phyloP scores from a whole-genome alignment of 2,329 filamentous ascomycete genomes.

The Fusarium dlaminii region DNA sequence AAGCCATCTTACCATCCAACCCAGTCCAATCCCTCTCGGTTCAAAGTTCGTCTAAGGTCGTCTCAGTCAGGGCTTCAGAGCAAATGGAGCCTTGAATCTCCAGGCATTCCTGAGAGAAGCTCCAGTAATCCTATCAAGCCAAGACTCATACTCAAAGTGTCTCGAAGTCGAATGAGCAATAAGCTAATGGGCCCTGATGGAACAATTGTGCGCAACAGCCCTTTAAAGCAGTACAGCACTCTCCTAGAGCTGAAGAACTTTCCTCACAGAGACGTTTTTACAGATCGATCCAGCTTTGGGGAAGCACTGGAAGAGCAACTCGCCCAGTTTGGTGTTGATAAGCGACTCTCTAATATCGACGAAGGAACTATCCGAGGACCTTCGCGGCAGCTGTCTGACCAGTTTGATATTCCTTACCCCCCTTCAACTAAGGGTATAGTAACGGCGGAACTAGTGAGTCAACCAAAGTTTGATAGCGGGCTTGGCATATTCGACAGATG shows the following conservation, averaged over 20 bases:
- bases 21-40: conserved; percentile 32
- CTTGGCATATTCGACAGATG: not conserved
- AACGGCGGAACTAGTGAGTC: conserved; percentile 1
- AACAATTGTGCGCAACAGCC: conserved; percentile 31
- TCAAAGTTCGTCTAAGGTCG: conserved; percentile 44
- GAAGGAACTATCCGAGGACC: conserved; percentile 12
- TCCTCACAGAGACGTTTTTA: conserved; percentile 15
- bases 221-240: conserved; percentile 48
- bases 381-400: conserved; percentile 44
- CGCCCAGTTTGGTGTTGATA: not conserved
- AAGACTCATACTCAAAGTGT: conserved; percentile 47
- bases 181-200: conserved; percentile 16
- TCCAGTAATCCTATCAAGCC: conserved; percentile 20
- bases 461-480: conserved; percentile 15
- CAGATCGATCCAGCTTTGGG: conserved; percentile 16
- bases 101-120: not conserved
- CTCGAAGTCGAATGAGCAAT: conserved; percentile 43
- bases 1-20: not conserved
- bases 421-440: conserved; percentile 30
- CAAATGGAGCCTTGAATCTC: not conserved
- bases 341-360: conserved; percentile 13
- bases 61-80: conserved; percentile 23
- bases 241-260: conserved; percentile 44
- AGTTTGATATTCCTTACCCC: conserved; percentile 49
- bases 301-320: conserved; percentile 18